Conservation (phyloP, 2,329 filamentous ascomycete genomes). For the Scedosporium boydii region DNA sequence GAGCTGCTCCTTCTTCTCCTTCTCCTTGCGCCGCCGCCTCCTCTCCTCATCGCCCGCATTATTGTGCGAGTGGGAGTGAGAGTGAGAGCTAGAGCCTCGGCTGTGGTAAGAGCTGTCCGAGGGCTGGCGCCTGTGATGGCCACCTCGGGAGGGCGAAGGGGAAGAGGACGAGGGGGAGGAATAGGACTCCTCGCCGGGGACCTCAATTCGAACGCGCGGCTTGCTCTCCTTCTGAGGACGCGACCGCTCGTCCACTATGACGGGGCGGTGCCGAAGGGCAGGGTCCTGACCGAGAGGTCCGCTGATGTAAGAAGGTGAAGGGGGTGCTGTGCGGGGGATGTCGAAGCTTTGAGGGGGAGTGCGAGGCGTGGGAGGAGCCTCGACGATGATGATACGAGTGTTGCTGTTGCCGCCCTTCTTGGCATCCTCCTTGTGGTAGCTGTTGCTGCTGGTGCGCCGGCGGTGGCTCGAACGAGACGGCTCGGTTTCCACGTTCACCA, state of each 20-base stretch:
- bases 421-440: constrained; percentile 9
- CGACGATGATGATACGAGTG: constrained; percentile 35
- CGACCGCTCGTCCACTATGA: constrained; percentile 28
- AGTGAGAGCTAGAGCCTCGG: constrained; percentile 14
- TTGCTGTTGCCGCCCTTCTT: constrained; percentile 12
- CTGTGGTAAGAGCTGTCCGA: constrained; percentile 26
- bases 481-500: background rate
- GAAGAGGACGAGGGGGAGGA: background rate
- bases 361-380: constrained; percentile 33
- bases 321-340: constrained; percentile 29
- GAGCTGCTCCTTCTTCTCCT: constrained; percentile 15
- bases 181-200: constrained; percentile 14
- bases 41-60: constrained; percentile 18
- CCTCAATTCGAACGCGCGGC: constrained; percentile 25
- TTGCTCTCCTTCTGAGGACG: constrained; percentile 7
- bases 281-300: constrained; percentile 14
- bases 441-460: background rate
- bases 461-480: background rate
- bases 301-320: constrained; percentile 23
- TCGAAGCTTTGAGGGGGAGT: constrained; percentile 34
- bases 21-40: constrained; percentile 14
- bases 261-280: constrained; percentile 19
- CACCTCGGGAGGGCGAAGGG: constrained; percentile 15
- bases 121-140: constrained; percentile 24
- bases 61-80: constrained; percentile 11